Percentiles rank a stretch among this genome's conserved stretches.
Conservation (phyloP, 805 yeast genomes). For the Yarrowia hollandica region DNA sequence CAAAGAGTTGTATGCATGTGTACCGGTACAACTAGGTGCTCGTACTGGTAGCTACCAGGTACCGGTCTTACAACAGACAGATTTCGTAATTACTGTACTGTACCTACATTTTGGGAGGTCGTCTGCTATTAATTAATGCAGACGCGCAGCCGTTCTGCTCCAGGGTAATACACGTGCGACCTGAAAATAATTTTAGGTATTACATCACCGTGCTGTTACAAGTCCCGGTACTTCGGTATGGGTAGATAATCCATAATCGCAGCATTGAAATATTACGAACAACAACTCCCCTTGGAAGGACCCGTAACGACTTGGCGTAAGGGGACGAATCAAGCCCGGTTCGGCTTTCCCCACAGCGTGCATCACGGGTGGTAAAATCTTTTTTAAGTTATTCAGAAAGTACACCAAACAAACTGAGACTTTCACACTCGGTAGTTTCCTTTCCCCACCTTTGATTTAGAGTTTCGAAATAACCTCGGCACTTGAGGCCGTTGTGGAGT, state of each 20-base stretch:
- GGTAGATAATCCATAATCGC: too few relatives aligned
- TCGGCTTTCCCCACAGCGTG: constrained; percentile 6
- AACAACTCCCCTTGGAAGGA: too few relatives aligned
- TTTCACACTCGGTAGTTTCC: constrained; percentile 26
- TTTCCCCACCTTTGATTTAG: constrained; percentile 24
- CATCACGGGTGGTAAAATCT: neutral
- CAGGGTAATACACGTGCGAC: constrained; percentile 22
- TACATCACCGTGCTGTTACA: neutral
- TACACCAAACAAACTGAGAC: neutral
- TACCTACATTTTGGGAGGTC: neutral
- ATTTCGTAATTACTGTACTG: too few relatives aligned
- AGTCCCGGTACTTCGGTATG: too few relatives aligned
- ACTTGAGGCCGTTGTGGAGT: constrained; percentile 28
- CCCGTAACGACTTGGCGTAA: too few relatives aligned
- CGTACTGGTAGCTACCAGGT: too few relatives aligned
- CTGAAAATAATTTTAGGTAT: neutral
- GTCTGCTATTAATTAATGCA: neutral
- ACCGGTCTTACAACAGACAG: too few relatives aligned
- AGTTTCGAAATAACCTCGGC: constrained; percentile 26
- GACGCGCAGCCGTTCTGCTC: constrained; percentile 3
- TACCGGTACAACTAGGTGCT: too few relatives aligned
- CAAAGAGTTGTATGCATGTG: neutral
- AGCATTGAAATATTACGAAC: too few relatives aligned
- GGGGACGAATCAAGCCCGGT: neutral
- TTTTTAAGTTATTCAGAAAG: constrained; percentile 5